phyloP scores from a whole-genome alignment of 192 early-diverging fungal genomes.

The Geranomyces variabilis region DNA sequence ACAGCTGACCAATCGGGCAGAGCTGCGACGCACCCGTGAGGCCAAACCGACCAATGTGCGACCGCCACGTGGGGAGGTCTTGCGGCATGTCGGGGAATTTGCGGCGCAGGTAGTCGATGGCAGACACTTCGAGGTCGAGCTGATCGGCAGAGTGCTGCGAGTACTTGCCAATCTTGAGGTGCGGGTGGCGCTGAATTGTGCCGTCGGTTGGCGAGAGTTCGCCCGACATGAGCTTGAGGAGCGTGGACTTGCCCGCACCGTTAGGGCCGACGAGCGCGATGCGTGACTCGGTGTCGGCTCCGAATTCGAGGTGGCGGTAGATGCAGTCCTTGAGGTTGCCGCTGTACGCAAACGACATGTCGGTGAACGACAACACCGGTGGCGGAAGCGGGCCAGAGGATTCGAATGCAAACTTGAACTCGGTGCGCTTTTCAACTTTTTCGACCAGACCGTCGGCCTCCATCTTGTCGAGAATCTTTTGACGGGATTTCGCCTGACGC shows the following conservation, averaged over 20 bases:
- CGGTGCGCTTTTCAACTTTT: conserved; percentile 76
- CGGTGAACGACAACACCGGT: conserved; percentile 90
- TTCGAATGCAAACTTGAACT: conserved; percentile 89
- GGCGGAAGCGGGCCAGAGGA: conserved; percentile 88
- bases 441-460: conserved; percentile 97
- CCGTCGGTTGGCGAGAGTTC: conserved; percentile 83
- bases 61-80: conserved; percentile 89
- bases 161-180: conserved; percentile 95
- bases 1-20: conserved; percentile 82
- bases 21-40: conserved; percentile 92
- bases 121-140: conserved; percentile 81
- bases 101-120: conserved; percentile 89
- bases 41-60: conserved; percentile 90
- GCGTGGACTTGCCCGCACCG: conserved; percentile 94
- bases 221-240: conserved; percentile 95
- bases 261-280: conserved; percentile 90
- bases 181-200: conserved; percentile 84
- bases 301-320: conserved; percentile 89
- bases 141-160: conserved; percentile 98
- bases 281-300: conserved; percentile 97
- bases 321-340: conserved; percentile 80
- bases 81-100: conserved; percentile 81
- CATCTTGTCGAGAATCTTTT: conserved; percentile 99
- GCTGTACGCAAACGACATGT: conserved; percentile 91
- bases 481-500: conserved; percentile 96